Base-by-base conservation (phyloP, 2,329 filamentous ascomycete genomes). In the Hortaea sp. region DNA sequence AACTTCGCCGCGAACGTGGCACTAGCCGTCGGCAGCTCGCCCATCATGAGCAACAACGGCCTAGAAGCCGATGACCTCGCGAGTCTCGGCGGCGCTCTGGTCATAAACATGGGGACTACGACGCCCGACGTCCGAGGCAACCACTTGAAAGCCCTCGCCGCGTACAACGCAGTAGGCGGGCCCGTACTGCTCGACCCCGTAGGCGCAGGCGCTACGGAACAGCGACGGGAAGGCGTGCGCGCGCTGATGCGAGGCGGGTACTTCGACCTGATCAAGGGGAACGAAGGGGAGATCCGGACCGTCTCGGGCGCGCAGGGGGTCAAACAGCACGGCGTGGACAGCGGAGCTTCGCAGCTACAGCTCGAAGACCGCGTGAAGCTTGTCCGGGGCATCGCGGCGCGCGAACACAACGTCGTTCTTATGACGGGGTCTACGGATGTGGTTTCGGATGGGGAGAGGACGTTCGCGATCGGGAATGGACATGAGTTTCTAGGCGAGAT, bases 101-200 rank as follows among this genome's bases (percentile, higher is more conserved):
- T 97, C 40, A 76, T 97, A 61, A 97, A 97, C 67, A 95, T 95
- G 88, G 90, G 90, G 29, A 95, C 88, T 0, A 81, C 90, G 5
- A 92, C 85, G 1, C 79, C 82, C 0, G 84, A 88, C 5, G 82
- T 81, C 32, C 66, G 90, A 3, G 58, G 70, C 7, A 87, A 86
- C 63, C 88, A 92, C 63, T 61, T 79, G 34, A 75, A 81, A 60
- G 88, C 89, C 0, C 70, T 95, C 7, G 69, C 69, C 37, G 88
- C 88, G 1, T 95, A 97, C 72, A 97, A 95, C 58, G 71, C 73
- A 2, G 77, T 76, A 6, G 81, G 81, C 1, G 78, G 83, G 1
- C 87, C 89, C 0, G 78, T 94, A 0, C 72, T 97, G 0, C 81
- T 92, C 43, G 92, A 97, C 57, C 90, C 92, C 0, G 90, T 97